Conservation (phyloP, 352 stramenopile species). For the Thalassiosira hispida region DNA sequence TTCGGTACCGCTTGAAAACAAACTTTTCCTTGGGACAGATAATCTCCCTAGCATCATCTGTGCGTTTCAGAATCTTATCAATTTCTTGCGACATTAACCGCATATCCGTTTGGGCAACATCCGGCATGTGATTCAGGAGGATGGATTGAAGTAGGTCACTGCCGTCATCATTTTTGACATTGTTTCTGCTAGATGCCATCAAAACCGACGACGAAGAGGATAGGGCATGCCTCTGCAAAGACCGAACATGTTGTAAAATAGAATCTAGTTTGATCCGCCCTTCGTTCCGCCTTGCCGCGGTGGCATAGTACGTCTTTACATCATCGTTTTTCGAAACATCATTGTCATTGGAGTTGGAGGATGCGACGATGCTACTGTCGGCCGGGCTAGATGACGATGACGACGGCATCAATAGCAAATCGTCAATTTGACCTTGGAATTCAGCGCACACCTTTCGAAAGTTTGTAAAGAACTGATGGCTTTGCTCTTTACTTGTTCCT, state of each 20-base stretch:
- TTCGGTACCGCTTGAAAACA: constrained; percentile 49
- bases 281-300: constrained; percentile 36
- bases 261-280: constrained; percentile 29
- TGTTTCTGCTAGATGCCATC: background rate
- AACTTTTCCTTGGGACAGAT: constrained; percentile 61
- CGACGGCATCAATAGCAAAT: constrained; percentile 21
- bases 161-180: background rate
- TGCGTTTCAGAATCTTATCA: constrained; percentile 32
- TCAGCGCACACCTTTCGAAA: constrained; percentile 42
- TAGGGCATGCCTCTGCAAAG: constrained; percentile 25
- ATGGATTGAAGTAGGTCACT: constrained; percentile 27
- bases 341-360: constrained; percentile 1
- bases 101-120: constrained; percentile 36
- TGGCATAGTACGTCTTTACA: constrained; percentile 38
- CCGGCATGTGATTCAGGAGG: constrained; percentile 24
- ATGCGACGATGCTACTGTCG: background rate
- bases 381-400: background rate
- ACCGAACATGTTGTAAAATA: constrained; percentile 38
- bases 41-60: constrained; percentile 35
- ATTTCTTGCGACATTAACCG: constrained; percentile 43
- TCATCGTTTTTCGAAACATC: constrained; percentile 9
- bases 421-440: constrained; percentile 36
- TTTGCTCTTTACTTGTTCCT: constrained; percentile 7
- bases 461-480: constrained; percentile 17
- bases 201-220: constrained; percentile 29